A percentile compares a stretch with the other conserved stretches of the same genome.
Conservation (phyloP, 2,329 filamentous ascomycete genomes). For the Nigrospora osmanthi region DNA sequence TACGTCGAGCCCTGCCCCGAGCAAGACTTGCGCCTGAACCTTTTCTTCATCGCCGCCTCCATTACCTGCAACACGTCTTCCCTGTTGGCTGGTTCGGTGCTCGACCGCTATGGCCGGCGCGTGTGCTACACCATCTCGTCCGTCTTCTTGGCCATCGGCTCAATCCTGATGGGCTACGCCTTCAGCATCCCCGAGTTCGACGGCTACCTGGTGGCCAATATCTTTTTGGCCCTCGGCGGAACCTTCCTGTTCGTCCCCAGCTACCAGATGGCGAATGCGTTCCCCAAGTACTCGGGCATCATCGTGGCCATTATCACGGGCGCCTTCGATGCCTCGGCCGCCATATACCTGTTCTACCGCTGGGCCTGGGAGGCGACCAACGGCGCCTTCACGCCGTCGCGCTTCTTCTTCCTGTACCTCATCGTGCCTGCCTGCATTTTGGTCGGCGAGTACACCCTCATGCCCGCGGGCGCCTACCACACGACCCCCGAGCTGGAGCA, state of each 20-base stretch:
- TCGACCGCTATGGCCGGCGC: constrained; percentile 60
- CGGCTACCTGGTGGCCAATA: constrained; percentile 49
- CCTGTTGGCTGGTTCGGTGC: constrained; percentile 56
- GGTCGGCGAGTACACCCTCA: constrained; percentile 27
- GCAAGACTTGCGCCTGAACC: constrained; percentile 45
- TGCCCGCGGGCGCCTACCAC: constrained; percentile 31
- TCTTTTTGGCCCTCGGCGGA: constrained; percentile 53
- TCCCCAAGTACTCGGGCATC: constrained; percentile 49
- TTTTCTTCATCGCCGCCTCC: constrained; percentile 65
- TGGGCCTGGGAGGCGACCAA: constrained; percentile 41
- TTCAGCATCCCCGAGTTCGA: constrained; percentile 46
- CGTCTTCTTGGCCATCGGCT: constrained; percentile 47
- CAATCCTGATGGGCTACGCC: constrained; percentile 53
- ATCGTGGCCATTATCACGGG: constrained; percentile 56
- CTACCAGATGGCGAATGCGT: constrained; percentile 58
- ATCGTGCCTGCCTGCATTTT: constrained; percentile 26
- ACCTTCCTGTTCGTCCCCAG: constrained; percentile 58
- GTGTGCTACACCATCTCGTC: constrained; percentile 54
- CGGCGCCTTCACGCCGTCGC: constrained; percentile 22
- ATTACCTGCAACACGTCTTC: constrained; percentile 61
- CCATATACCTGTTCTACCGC: constrained; percentile 52
- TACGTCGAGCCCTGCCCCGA: constrained; percentile 39
- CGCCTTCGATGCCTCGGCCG: constrained; percentile 57
- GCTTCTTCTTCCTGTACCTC: constrained; percentile 33
- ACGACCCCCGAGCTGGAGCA: constrained; percentile 27